These are phyloP conservation scores for Epichloe baconii DNA, from an alignment of 2,329 filamentous ascomycete species.

Conservation along the genomic window DNA sequence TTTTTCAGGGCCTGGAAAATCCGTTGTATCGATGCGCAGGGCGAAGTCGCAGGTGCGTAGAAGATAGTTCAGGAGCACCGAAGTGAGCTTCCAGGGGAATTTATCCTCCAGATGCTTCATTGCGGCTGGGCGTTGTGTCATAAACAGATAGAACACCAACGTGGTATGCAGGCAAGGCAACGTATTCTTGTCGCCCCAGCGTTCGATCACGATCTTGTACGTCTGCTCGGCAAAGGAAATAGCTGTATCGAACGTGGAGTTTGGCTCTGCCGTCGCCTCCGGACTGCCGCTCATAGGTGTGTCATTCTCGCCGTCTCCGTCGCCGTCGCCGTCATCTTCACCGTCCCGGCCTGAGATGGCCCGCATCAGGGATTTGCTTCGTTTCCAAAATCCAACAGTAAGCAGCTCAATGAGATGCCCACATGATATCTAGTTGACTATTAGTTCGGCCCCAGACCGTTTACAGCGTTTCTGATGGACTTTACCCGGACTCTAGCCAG, in stretches of 20 bases:
- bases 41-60: slow-evolving; percentile 15
- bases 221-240: slow-evolving; percentile 30
- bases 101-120: slow-evolving; percentile 13
- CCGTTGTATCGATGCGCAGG: slow-evolving; percentile 24
- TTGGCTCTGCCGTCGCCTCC: slow-evolving; percentile 10
- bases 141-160: slow-evolving; percentile 42
- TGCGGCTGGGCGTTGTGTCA: slow-evolving; percentile 17
- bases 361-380: slow-evolving; percentile 33
- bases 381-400: slow-evolving; percentile 20
- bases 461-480: background rate
- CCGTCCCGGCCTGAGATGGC: slow-evolving; percentile 18
- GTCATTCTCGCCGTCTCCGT: slow-evolving; percentile 17
- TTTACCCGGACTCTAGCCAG: slow-evolving; percentile 38
- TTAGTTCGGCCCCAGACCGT: background rate
- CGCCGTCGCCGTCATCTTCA: slow-evolving; percentile 13
- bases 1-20: slow-evolving; percentile 34
- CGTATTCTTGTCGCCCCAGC: slow-evolving; percentile 44
- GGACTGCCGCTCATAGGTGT: slow-evolving; percentile 12
- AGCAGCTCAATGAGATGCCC: slow-evolving; percentile 19
- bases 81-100: slow-evolving; percentile 41
- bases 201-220: slow-evolving; percentile 32
- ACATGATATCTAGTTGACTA: slow-evolving; percentile 18
- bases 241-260: slow-evolving; percentile 21
- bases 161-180: slow-evolving; percentile 50
- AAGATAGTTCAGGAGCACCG: slow-evolving; percentile 25